Percentiles rank a stretch among this genome's conserved stretches.
Evolutionary conservation across 768 basidiomycete genomes (phyloP).

Genomic region (Pisolithus tinctorius): DNA sequence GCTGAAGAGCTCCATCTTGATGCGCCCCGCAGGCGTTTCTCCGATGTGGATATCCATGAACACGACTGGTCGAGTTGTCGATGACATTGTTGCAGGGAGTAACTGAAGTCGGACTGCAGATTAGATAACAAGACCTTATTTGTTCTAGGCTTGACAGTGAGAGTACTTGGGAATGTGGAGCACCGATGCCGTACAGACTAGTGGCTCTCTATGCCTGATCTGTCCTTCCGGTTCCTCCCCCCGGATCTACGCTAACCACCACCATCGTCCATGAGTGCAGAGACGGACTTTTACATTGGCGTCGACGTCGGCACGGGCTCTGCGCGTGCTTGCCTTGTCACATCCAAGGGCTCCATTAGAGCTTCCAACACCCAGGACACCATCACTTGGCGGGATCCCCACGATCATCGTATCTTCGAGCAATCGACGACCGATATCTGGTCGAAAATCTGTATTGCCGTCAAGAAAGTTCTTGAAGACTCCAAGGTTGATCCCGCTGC

Average conservation of each 20-base stretch:
- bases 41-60: conserved; percentile 98
- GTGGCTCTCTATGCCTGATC: too few relatives aligned
- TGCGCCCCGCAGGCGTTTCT: conserved; percentile 88
- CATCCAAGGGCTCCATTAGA: conserved; percentile 56
- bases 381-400: conserved; percentile 76
- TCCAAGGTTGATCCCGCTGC: conserved; percentile 47
- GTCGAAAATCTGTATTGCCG: conserved; percentile 55
- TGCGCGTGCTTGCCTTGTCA: conserved; percentile 78
- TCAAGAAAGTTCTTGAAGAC: conserved; percentile 55
- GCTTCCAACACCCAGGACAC: conserved; percentile 79
- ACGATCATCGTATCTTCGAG: conserved; percentile 92
- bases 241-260: not conserved
- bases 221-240: not conserved
- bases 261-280: conserved; percentile 27
- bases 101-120: not conserved
- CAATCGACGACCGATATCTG: conserved; percentile 91
- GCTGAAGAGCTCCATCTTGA: conserved; percentile 97
- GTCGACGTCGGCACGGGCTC: conserved; percentile 93
- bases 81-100: conserved; percentile 30
- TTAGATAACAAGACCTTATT: not conserved
- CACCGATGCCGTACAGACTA: too few relatives aligned
- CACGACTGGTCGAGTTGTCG: conserved; percentile 71
- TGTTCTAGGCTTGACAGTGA: too few relatives aligned
- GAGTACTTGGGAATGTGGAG: too few relatives aligned
- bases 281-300: conserved; percentile 54